These are phyloP conservation scores for Pseudocercospora fuligena DNA, from an alignment of 2,329 filamentous ascomycete species.

Conservation along the genomic window DNA sequence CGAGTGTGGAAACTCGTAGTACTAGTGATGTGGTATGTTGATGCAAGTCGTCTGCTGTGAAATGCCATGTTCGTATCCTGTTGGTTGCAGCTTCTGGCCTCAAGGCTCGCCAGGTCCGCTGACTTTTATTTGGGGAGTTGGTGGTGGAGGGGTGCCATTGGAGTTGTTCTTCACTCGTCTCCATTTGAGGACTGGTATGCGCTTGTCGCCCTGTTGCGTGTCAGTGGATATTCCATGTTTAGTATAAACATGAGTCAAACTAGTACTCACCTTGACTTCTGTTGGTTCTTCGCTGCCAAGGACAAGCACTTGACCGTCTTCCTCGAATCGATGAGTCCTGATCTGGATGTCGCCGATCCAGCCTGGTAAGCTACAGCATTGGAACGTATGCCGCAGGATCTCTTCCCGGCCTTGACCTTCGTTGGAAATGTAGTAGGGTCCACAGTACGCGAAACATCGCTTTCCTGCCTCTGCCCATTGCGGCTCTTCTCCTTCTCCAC, in stretches of 20 bases:
- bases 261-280: constrained; percentile 42
- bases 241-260: background rate
- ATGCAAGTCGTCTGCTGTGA: background rate
- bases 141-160: constrained; percentile 40
- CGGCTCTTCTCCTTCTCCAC: constrained; percentile 44
- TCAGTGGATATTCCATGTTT: constrained; percentile 1
- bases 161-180: constrained; percentile 41
- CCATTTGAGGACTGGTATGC: constrained; percentile 45
- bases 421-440: constrained; percentile 45
- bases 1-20: background rate
- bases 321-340: constrained; percentile 44
- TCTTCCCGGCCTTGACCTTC: constrained; percentile 42
- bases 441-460: constrained; percentile 44
- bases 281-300: constrained; percentile 45
- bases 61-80: background rate
- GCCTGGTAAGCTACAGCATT: constrained; percentile 45
- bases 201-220: constrained; percentile 40
- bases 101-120: constrained; percentile 45
- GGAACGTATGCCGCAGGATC: constrained; percentile 43
- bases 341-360: constrained; percentile 46
- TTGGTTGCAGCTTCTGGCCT: constrained; percentile 13
- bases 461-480: constrained; percentile 47
- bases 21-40: background rate
- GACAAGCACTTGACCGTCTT: constrained; percentile 45
- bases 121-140: constrained; percentile 46